Percentiles rank a stretch among this genome's conserved stretches.
These are phyloP conservation scores for Suillus subluteus DNA, from an alignment of 768 basidiomycete genomes.

Conservation along the genomic window DNA sequence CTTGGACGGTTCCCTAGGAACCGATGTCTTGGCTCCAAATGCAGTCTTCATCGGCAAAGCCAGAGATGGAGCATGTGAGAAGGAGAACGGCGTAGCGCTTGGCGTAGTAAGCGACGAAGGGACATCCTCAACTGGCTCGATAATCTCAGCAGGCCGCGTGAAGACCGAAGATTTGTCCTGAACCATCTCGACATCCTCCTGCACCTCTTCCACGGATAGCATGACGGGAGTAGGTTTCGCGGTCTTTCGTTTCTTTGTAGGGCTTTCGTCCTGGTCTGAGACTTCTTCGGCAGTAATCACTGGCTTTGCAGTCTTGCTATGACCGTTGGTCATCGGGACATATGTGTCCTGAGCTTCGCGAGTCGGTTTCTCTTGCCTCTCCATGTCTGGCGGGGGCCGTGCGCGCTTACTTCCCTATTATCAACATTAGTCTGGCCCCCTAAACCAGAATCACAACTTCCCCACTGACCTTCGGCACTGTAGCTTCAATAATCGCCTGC, in stretches of 20 bases:
- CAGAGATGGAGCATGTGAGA: conserved; percentile 19
- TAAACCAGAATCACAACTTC: conserved; percentile 3
- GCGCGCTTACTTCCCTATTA: conserved; percentile 76
- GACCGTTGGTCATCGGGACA: conserved; percentile 20
- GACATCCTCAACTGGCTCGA: conserved; percentile 40
- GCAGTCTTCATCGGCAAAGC: conserved; percentile 21
- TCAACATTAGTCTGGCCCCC: conserved; percentile 12
- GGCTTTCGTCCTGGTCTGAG: conserved; percentile 40
- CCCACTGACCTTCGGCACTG: conserved; percentile 65
- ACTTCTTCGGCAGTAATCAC: conserved; percentile 40
- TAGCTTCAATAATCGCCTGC: conserved; percentile 77
- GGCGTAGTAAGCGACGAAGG: conserved; percentile 21
- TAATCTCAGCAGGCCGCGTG: conserved; percentile 41
- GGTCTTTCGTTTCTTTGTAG: conserved; percentile 54
- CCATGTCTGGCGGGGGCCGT: conserved; percentile 65
- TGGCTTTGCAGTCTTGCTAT: conserved; percentile 8
- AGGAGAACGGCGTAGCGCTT: conserved; percentile 20
- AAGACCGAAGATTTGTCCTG: conserved; percentile 23
- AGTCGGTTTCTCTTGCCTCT: conserved; percentile 33
- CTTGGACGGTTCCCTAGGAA: conserved; percentile 80
- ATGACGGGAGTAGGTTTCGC: conserved; percentile 14
- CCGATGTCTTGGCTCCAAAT: conserved; percentile 48
- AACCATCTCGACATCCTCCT: conserved; percentile 39
- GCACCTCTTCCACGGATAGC: conserved; percentile 19
- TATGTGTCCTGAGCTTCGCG: conserved; percentile 13